phyloP scores from a whole-genome alignment of 2,329 filamentous ascomycete species.

The Penicillium sp. region DNA sequence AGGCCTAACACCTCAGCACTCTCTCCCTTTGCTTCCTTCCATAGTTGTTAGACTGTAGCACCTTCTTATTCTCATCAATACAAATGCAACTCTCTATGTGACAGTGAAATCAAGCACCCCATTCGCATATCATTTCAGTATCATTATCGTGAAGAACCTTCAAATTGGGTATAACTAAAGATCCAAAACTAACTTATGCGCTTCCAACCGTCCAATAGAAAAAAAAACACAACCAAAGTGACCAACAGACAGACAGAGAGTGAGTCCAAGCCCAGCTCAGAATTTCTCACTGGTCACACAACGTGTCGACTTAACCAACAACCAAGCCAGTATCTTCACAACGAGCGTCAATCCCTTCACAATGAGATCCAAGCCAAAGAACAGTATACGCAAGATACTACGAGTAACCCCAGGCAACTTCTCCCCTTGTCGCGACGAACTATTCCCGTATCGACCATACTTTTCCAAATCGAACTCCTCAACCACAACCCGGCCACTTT shows the following conservation, averaged over 20 bases:
- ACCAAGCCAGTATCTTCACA: conserved; percentile 43
- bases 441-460: conserved; percentile 41
- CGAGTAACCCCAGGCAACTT: conserved; percentile 41
- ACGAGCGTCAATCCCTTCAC: conserved; percentile 38
- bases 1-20: no score
- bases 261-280: conserved; percentile 25
- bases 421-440: conserved; percentile 37
- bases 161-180: conserved; percentile 13
- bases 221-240: background rate
- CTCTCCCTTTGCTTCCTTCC: no score
- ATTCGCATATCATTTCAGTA: background rate
- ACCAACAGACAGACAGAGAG: background rate
- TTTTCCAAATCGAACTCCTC: conserved; percentile 48
- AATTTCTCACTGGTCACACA: conserved; percentile 45
- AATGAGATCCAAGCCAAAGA: conserved; percentile 39
- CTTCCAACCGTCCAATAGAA: background rate
- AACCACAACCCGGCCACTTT: conserved; percentile 36
- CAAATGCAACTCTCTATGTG: background rate
- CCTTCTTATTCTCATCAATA: background rate
- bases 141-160: background rate
- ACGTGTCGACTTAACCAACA: conserved; percentile 40
- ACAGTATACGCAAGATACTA: conserved; percentile 36
- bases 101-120: background rate
- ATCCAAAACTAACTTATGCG: background rate
- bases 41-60: no score